These are phyloP conservation scores for Oryza punctata DNA, from an alignment of 176 grass and related monocot species.

Conservation along the genomic window DNA sequence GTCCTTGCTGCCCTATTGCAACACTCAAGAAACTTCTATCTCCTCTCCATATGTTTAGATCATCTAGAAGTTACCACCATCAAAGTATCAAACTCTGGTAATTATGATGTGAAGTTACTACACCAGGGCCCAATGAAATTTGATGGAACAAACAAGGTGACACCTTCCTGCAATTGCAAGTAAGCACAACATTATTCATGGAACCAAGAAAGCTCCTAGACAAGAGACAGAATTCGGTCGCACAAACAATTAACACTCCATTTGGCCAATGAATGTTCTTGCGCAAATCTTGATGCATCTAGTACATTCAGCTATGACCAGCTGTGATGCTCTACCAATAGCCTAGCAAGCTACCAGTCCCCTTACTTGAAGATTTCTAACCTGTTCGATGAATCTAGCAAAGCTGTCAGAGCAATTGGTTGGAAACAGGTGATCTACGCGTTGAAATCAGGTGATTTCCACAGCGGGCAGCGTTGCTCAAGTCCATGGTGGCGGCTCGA, in stretches of 20 bases:
- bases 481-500: slow-evolving; percentile 35
- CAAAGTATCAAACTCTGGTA: slow-evolving; percentile 16
- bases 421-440: slow-evolving; percentile 29
- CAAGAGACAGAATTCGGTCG: background rate
- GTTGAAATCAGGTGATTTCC: slow-evolving; percentile 48
- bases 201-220: background rate
- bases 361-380: background rate
- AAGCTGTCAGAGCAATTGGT: slow-evolving; percentile 7
- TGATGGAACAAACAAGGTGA: background rate
- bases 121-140: background rate
- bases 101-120: background rate
- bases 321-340: background rate
- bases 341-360: background rate
- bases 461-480: background rate
- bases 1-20: slow-evolving; percentile 55
- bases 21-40: slow-evolving; percentile 50
- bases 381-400: background rate
- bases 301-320: slow-evolving; percentile 19
- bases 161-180: slow-evolving; percentile 33
- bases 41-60: slow-evolving; percentile 39
- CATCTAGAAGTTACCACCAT: slow-evolving; percentile 36
- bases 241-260: background rate
- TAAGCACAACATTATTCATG: slow-evolving; percentile 15
- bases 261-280: slow-evolving; percentile 5
- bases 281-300: background rate